Conservation (phyloP, 2,329 filamentous ascomycete genomes). For the Scytalidium sp. region DNA sequence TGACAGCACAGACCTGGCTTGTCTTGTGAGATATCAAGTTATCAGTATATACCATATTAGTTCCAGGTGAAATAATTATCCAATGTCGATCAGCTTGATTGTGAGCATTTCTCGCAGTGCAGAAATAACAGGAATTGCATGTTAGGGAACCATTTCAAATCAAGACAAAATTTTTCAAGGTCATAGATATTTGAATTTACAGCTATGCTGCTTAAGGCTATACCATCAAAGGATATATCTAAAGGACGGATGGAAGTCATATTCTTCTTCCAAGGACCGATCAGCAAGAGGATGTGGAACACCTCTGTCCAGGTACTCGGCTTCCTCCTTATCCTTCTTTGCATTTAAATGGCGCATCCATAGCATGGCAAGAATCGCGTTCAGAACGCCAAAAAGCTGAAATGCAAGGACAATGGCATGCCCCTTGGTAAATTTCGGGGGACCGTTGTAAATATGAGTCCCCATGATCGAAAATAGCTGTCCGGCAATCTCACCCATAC, state of each 20-base stretch:
- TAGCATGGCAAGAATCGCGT: background rate
- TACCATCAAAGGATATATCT: background rate
- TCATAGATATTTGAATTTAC: background rate
- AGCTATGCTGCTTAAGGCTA: background rate
- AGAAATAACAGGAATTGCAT: too few relatives aligned
- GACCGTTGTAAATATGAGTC: background rate
- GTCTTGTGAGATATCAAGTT: too few relatives aligned
- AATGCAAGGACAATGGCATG: background rate
- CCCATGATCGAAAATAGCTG: background rate
- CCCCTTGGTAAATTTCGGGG: background rate
- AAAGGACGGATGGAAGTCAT: background rate
- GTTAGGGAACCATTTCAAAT: too few relatives aligned
- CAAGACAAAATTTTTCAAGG: background rate
- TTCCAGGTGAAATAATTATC: too few relatives aligned
- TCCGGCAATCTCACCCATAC: background rate
- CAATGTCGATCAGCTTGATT: too few relatives aligned
- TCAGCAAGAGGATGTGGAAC: background rate
- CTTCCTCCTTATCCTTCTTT: background rate
- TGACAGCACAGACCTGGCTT: too few relatives aligned
- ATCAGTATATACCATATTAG: too few relatives aligned
- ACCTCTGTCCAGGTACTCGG: background rate
- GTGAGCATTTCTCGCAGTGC: too few relatives aligned
- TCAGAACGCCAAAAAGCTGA: background rate
- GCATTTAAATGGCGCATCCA: background rate
- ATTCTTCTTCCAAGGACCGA: background rate